Conservation (phyloP, 2,329 filamentous ascomycete genomes). For the Trichoderma koningiopsis region DNA sequence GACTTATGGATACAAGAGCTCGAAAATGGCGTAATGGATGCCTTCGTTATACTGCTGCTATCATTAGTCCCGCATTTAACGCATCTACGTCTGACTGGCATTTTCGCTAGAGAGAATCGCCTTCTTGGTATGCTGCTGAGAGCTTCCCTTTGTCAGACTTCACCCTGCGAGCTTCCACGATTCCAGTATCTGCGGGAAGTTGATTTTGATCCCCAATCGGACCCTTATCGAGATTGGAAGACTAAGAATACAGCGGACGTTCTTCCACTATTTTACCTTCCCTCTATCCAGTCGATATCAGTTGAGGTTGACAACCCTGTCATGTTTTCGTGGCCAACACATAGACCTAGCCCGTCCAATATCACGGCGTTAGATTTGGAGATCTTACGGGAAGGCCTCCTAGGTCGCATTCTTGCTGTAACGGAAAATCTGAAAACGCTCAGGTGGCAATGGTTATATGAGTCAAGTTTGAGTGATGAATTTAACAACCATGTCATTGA, state of each 20-base stretch:
- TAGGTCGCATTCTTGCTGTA: constrained; percentile 1
- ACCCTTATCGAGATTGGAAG: not conserved
- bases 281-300: not conserved
- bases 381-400: not conserved
- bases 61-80: not conserved
- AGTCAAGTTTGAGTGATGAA: not conserved
- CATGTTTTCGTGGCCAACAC: not conserved
- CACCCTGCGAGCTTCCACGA: not conserved
- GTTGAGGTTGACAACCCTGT: not conserved
- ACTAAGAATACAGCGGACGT: not conserved
- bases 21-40: constrained; percentile 3
- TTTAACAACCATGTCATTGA: not conserved
- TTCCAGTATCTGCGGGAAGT: not conserved
- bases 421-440: constrained; percentile 1
- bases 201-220: not conserved
- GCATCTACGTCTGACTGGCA: not conserved
- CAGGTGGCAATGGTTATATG: not conserved
- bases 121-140: constrained; percentile 9
- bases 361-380: not conserved
- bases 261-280: not conserved
- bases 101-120: not conserved
- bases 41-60: not conserved
- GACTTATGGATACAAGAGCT: constrained; percentile 2
- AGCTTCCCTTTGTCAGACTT: constrained; percentile 1
- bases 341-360: not conserved